These are phyloP conservation scores for Suillus bovinus DNA, from an alignment of 768 basidiomycete genomes.

Conservation along the genomic window DNA sequence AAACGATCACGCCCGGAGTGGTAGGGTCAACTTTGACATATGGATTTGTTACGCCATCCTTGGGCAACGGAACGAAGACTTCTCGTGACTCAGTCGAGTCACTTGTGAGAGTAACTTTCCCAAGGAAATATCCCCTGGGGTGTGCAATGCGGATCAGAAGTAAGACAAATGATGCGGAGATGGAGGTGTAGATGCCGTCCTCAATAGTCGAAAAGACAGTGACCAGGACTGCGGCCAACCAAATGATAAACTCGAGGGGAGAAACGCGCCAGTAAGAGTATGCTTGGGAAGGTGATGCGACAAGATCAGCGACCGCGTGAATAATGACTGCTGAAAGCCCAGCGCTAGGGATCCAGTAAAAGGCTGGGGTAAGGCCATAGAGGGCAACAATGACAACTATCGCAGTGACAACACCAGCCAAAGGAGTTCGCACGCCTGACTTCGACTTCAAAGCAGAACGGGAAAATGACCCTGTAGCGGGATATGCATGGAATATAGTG, in stretches of 20 bases:
- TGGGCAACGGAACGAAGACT: slow-evolving; percentile 77
- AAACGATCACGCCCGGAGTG: slow-evolving; percentile 84
- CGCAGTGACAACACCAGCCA: slow-evolving; percentile 83
- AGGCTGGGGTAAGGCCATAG: slow-evolving; percentile 91
- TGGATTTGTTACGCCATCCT: slow-evolving; percentile 63
- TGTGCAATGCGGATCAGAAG: slow-evolving; percentile 85
- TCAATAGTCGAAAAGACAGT: slow-evolving; percentile 95
- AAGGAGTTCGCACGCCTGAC: slow-evolving; percentile 95
- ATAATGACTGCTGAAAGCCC: slow-evolving; percentile 93
- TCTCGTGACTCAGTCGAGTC: slow-evolving; percentile 53
- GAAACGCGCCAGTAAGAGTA: slow-evolving; percentile 94
- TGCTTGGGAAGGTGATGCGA: slow-evolving; percentile 79
- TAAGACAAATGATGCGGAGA: slow-evolving; percentile 75
- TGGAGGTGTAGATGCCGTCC: slow-evolving; percentile 87
- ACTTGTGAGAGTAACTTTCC: slow-evolving; percentile 63
- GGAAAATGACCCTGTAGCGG: slow-evolving; percentile 97
- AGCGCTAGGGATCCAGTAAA: slow-evolving; percentile 86
- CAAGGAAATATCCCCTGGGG: slow-evolving; percentile 90
- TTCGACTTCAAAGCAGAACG: slow-evolving; percentile 96
- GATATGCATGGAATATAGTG: slow-evolving; percentile 88
- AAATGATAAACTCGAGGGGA: slow-evolving; percentile 91
- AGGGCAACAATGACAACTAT: slow-evolving; percentile 90
- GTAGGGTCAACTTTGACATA: slow-evolving; percentile 75
- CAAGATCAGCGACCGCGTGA: slow-evolving; percentile 86
- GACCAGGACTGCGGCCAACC: slow-evolving; percentile 81